Conservation (phyloP, 2,329 filamentous ascomycete genomes). For the Lasiodiplodia citricola region DNA sequence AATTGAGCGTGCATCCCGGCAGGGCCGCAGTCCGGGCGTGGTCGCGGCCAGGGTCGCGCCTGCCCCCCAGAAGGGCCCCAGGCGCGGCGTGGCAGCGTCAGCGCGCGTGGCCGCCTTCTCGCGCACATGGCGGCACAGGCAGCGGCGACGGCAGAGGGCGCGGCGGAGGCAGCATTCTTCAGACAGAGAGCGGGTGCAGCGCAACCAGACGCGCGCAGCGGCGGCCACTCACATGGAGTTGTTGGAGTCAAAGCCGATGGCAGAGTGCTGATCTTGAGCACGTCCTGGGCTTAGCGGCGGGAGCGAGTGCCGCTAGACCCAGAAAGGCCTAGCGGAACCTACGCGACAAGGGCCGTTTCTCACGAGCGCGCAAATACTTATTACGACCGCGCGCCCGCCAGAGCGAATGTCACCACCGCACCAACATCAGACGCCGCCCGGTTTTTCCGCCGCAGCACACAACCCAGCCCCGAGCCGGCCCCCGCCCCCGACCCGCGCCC, state of each 20-base stretch:
- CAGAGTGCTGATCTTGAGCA: constrained; percentile 15
- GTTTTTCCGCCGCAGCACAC: constrained; percentile 24
- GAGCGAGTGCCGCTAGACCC: constrained; percentile 1
- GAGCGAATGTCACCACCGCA: constrained; percentile 26
- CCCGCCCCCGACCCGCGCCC: constrained; percentile 24
- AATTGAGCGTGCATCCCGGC: constrained; percentile 18
- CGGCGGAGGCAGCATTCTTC: neutral
- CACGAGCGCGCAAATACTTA: constrained; percentile 24
- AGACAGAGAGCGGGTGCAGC: constrained; percentile 1
- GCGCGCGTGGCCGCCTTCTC: neutral
- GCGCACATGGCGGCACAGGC: neutral
- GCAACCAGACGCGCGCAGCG: constrained; percentile 2
- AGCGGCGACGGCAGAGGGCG: neutral
- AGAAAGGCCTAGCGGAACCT: neutral
- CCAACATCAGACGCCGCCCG: constrained; percentile 22
- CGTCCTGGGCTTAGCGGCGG: constrained; percentile 13
- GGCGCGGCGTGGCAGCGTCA: neutral
- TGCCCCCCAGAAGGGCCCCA: neutral
- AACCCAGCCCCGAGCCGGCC: constrained; percentile 16
- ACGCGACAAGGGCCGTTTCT: constrained; percentile 21
- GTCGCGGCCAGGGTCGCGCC: constrained; percentile 17
- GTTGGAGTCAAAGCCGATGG: constrained; percentile 24
- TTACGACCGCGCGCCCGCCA: constrained; percentile 26
- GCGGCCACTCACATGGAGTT: constrained; percentile 19
- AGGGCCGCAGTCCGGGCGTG: constrained; percentile 1